Evolutionary conservation across 768 basidiomycete species (phyloP).

Genomic region (Collybia nuda): DNA sequence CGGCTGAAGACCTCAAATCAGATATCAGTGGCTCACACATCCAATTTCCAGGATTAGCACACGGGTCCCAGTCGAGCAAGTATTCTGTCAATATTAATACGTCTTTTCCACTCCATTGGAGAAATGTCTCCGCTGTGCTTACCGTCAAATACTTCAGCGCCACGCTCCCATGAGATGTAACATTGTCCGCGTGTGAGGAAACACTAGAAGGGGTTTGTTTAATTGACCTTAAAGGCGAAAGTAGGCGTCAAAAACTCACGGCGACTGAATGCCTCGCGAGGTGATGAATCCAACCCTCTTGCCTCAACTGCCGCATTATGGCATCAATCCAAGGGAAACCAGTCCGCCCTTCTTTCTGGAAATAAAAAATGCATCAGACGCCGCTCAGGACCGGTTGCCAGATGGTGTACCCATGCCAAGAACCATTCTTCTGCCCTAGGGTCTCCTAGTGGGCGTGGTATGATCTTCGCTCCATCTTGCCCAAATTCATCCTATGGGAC

Average conservation of each 20-base stretch:
- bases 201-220: slow-evolving; percentile 4
- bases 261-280: slow-evolving; percentile 10
- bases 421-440: slow-evolving; percentile 6
- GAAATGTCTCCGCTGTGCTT: not conserved
- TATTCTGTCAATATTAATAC: slow-evolving; percentile 2
- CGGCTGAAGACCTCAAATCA: not conserved
- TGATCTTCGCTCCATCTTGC: slow-evolving; percentile 2
- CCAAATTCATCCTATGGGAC: not conserved
- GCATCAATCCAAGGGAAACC: slow-evolving; percentile 12
- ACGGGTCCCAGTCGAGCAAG: slow-evolving; percentile 9
- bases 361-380: not conserved
- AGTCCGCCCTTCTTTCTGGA: slow-evolving; percentile 7
- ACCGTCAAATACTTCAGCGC: slow-evolving; percentile 16
- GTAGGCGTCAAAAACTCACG: slow-evolving; percentile 6
- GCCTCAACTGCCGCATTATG: slow-evolving; percentile 9
- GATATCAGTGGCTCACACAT: slow-evolving; percentile 6
- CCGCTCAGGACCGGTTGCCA: not conserved
- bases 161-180: slow-evolving; percentile 17
- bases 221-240: slow-evolving; percentile 1
- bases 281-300: slow-evolving; percentile 10
- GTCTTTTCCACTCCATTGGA: not conserved
- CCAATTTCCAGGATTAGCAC: slow-evolving; percentile 13
- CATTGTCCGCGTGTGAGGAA: slow-evolving; percentile 11
- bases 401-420: slow-evolving; percentile 7
- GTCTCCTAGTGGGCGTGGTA: slow-evolving; percentile 7